phyloP scores from a whole-genome alignment of 768 basidiomycete species.

The Mycena rebaudengoi region DNA sequence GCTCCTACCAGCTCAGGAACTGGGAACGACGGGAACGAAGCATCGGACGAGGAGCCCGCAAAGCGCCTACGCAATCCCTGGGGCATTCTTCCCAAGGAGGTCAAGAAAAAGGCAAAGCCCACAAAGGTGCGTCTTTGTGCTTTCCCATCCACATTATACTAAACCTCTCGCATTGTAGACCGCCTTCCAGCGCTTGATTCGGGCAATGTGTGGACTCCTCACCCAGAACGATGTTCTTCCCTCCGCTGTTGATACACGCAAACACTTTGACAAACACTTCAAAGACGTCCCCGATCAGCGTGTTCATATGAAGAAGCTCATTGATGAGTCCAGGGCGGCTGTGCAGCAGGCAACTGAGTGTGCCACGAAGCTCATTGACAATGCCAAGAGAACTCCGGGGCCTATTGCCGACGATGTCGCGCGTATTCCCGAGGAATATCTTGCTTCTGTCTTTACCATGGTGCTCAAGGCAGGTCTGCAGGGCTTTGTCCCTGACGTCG shows the following conservation, averaged over 20 bases:
- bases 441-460: background rate
- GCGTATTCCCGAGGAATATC: constrained; percentile 2
- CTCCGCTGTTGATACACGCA: background rate
- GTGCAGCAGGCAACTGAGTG: background rate
- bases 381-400: background rate
- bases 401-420: background rate
- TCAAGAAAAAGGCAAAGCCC: background rate
- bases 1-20: too few species aligned
- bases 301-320: background rate
- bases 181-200: background rate
- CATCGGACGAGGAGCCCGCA: too few species aligned
- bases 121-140: background rate
- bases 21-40: too few species aligned
- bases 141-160: background rate
- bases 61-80: background rate
- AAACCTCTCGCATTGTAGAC: background rate
- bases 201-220: background rate
- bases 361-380: background rate
- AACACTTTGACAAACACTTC: background rate
- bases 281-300: background rate
- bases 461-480: background rate
- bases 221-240: background rate
- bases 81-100: background rate
- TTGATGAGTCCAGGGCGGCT: background rate
- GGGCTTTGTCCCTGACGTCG: background rate